Conservation (phyloP, 179 eudicot species). For the Heliamphora pulchella region DNA sequence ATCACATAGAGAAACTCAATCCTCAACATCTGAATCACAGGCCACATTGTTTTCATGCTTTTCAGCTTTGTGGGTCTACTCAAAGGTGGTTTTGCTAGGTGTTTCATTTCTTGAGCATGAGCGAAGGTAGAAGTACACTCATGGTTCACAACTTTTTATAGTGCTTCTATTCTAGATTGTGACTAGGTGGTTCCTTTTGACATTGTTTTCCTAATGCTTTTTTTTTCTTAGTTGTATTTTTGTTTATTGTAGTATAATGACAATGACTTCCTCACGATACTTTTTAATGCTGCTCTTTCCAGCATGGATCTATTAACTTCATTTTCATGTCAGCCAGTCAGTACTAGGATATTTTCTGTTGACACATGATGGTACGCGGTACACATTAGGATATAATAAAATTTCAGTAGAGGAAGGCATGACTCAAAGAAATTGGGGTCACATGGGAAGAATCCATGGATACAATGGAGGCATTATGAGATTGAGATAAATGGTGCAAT, state of each 20-base stretch:
- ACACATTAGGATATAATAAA: not conserved
- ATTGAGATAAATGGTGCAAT: too few species aligned
- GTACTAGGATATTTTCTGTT: conserved; percentile 6
- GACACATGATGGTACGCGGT: not conserved
- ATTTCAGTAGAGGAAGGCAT: not conserved
- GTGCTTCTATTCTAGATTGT: not conserved
- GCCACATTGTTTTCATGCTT: conserved; percentile 50
- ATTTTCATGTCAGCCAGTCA: not conserved
- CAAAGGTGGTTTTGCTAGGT: conserved; percentile 72
- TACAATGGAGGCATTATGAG: too few species aligned
- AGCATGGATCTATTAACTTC: not conserved
- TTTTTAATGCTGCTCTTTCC: not conserved
- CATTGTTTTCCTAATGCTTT: too few species aligned
- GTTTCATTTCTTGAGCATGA: conserved; percentile 77
- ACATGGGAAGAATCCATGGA: too few species aligned
- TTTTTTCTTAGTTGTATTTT: too few species aligned
- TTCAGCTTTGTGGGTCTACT: conserved; percentile 79
- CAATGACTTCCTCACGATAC: not conserved
- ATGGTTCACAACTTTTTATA: not conserved
- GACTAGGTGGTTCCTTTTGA: not conserved
- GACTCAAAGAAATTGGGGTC: too few species aligned
- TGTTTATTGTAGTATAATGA: too few species aligned
- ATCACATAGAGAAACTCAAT: conserved; percentile 18
- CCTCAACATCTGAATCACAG: conserved; percentile 27
- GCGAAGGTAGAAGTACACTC: conserved; percentile 37